Percentiles rank a stretch among this genome's conserved stretches.
Conservation (phyloP, 2,329 filamentous ascomycete species). For the Paecilomyces niveus region DNA sequence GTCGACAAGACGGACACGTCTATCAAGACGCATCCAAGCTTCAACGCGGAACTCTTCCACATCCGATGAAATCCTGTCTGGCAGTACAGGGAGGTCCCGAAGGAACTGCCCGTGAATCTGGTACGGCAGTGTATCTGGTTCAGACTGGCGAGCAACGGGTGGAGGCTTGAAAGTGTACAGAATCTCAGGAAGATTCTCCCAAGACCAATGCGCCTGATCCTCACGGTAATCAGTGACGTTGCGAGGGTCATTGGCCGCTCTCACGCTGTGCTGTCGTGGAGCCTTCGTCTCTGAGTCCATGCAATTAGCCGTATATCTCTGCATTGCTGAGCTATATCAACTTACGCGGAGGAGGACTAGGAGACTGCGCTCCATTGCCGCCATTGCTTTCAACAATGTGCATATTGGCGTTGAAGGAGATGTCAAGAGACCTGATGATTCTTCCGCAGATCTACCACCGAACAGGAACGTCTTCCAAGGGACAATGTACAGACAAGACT, state of each 20-base stretch:
- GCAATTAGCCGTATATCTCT: not conserved
- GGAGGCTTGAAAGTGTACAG: conserved; percentile 13
- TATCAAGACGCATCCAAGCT: conserved; percentile 24
- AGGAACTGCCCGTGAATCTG: conserved; percentile 9
- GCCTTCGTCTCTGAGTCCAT: not conserved
- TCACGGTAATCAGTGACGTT: conserved; percentile 7
- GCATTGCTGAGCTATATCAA: not conserved
- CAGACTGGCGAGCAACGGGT: not conserved
- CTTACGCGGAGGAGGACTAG: not conserved
- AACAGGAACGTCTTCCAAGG: not conserved
- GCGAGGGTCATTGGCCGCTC: conserved; percentile 4
- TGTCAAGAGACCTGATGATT: not conserved
- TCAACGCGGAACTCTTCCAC: conserved; percentile 25
- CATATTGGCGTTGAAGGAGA: not conserved
- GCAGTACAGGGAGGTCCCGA: conserved; percentile 16
- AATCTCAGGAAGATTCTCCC: conserved; percentile 15
- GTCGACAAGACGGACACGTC: conserved; percentile 18
- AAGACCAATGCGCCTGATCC: conserved; percentile 14
- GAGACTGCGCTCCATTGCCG: not conserved
- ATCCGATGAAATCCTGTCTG: conserved; percentile 21
- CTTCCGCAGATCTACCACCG: not conserved
- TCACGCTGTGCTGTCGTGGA: conserved; percentile 8
- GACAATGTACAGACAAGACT: not conserved
- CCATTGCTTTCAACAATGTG: not conserved
- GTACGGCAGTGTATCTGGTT: conserved; percentile 3